Evolutionary conservation across 2,329 filamentous ascomycete genomes (phyloP), one percentile per base, ranked within the genome.

Genomic region (Dactylonectria macrodidyma): DNA sequence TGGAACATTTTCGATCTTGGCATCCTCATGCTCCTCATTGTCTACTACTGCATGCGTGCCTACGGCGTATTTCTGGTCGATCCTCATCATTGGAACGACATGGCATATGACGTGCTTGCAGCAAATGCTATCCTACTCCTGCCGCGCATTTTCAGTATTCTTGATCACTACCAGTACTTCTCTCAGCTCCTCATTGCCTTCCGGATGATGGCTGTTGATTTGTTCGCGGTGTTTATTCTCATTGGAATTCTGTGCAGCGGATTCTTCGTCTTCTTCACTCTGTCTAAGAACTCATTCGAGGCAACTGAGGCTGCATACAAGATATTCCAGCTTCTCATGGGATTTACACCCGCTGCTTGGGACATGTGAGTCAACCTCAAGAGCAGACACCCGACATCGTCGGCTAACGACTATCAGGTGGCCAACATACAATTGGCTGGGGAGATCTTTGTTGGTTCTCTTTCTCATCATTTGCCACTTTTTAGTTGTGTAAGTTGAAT

Each of bases 391-490:
- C 5, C 22, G 7, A 9, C 26, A 36, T 3, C 8, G 12, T 19
- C 19, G 19, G 26, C 70, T 79, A 67, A 78, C 48, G 34, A 30
- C 0, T 4, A 44, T 16, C 67, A 88, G 86, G 30, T 97, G 91
- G 91, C 78, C 90, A 77, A 78, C 86, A 1, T 97, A 96, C 79
- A 96, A 95, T 76, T 83, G 90, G 69, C 84, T 98, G 30, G 95
- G 95, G 10, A 93, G 92, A 76, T 83, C 87, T 1, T 86, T 98
- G 46, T 83, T 98, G 79, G 91, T 90, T 3, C 80, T 97, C 10
- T 98, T 98, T 78, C 86, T 98, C 46, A 95, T 97, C 79, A 96
- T 98, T 71, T 97, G 94, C 83, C 95, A 98, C 82, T 98, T 98
- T 78, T 88, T 98, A 60, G 92, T 98, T 36, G 93, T 98, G 84